phyloP scores from a whole-genome alignment of 2,329 filamentous ascomycete species.

The Cercospora beticola region DNA sequence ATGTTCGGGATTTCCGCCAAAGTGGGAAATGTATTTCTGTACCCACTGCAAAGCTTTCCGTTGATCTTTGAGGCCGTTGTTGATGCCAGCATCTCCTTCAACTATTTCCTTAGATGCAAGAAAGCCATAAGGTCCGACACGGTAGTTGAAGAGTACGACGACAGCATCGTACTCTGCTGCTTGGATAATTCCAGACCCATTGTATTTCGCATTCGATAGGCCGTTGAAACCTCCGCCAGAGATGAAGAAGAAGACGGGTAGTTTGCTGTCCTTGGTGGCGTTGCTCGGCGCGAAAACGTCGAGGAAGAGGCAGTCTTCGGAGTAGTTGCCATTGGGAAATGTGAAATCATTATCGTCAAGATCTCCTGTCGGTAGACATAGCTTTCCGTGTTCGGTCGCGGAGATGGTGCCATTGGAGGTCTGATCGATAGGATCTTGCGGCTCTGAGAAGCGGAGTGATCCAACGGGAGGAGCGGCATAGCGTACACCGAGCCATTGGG shows the following conservation, averaged over 20 bases:
- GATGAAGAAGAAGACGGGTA: constrained; percentile 70
- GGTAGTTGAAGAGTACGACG: constrained; percentile 73
- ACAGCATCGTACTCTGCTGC: constrained; percentile 62
- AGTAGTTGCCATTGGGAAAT: not conserved
- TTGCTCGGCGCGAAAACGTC: constrained; percentile 61
- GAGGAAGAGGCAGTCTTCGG: constrained; percentile 69
- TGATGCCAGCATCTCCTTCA: constrained; percentile 53
- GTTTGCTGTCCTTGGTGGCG: constrained; percentile 50
- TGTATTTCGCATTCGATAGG: constrained; percentile 52
- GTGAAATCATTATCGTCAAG: not conserved
- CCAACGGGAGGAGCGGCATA: constrained; percentile 71
- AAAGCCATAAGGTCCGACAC: constrained; percentile 73
- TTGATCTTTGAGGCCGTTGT: constrained; percentile 71
- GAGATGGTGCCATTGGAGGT: constrained; percentile 45
- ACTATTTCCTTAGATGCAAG: constrained; percentile 59
- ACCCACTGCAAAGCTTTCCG: constrained; percentile 69
- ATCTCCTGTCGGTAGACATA: constrained; percentile 35
- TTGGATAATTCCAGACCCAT: constrained; percentile 61
- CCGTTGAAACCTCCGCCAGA: constrained; percentile 51
- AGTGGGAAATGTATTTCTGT: constrained; percentile 62
- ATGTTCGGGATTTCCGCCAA: constrained; percentile 68
- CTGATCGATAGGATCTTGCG: constrained; percentile 58
- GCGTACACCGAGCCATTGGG: constrained; percentile 72
- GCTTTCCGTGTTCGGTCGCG: constrained; percentile 50
- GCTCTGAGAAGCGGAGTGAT: constrained; percentile 64